These are phyloP conservation scores for Aspergillus sparsus DNA, from an alignment of 495 filamentous ascomycete genomes.

Conservation along the genomic window DNA sequence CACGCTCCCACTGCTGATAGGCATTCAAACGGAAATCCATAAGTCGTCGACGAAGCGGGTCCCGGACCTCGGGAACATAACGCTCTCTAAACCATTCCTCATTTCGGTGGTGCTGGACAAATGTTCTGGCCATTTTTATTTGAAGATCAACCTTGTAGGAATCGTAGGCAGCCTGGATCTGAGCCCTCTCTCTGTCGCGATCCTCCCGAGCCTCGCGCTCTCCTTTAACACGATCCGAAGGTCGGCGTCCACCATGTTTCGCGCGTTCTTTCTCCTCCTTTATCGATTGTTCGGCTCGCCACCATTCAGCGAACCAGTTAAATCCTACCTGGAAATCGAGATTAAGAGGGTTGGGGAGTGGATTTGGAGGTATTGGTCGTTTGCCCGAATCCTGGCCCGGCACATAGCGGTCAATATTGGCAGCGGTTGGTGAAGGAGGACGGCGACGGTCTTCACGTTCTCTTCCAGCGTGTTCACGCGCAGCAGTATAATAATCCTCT, in stretches of 20 bases:
- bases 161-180: constrained; percentile 92
- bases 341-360: constrained; percentile 75
- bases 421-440: constrained; percentile 60
- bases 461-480: constrained; percentile 69
- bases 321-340: constrained; percentile 94
- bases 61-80: constrained; percentile 79
- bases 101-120: constrained; percentile 85
- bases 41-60: constrained; percentile 65
- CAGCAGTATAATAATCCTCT: constrained; percentile 51
- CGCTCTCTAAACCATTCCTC: constrained; percentile 99
- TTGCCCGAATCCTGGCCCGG: constrained; percentile 72
- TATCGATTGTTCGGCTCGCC: constrained; percentile 79
- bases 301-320: constrained; percentile 97
- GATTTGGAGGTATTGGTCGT: constrained; percentile 65
- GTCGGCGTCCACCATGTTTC: constrained; percentile 71
- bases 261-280: constrained; percentile 84
- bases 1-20: constrained; percentile 82
- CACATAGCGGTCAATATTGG: constrained; percentile 93
- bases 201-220: constrained; percentile 81
- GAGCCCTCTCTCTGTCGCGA: constrained; percentile 81
- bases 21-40: constrained; percentile 71
- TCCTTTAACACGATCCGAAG: constrained; percentile 68
- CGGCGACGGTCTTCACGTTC: constrained; percentile 68
- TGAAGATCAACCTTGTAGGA: constrained; percentile 91
- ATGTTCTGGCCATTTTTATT: constrained; percentile 81